Base-by-base conservation (phyloP, 352 stramenopile species). In the Phytophthora sp. region DNA sequence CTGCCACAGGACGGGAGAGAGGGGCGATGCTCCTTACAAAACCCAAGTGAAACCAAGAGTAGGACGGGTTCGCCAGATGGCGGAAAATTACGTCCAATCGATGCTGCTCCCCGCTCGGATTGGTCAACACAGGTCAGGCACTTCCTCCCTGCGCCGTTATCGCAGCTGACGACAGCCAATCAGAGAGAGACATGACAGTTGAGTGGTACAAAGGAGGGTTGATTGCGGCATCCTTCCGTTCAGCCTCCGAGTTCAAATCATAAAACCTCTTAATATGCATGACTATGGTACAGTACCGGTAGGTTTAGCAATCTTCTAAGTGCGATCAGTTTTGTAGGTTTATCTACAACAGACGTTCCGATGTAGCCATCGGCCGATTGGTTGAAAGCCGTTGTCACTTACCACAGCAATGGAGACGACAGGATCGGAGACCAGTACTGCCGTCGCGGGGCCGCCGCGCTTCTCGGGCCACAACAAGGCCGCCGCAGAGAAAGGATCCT, bases 381-480 rank as follows among this genome's bases (percentile, higher is more conserved):
- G 60, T 56, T 65, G 60, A 65, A 56, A 46, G 15, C 13, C 16
- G 18, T 38, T 26, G 36, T 33, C 36, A 23, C n/a, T 21, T 52
- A 24, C 15, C 3, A 8, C 8, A 36, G 29, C 44, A 21, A 70
- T 71, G 57, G 31, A 52, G n/a, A 54, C 21, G 7, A 18, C 24
- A 4, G 46, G 42, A 41, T 31, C 26, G 7, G 54, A 58, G 46
- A 54, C 54, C 12, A 27, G 26, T n/a, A 23, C n/a, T n/a, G 36
- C 38, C 27, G n/a, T 27, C 5, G 35, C 54, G 0, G 63, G 62
- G 20, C 85, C 82, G 13, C 70, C 69, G 39, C 82, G 81, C 44
- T 93, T 93, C 57, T 93, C 85, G 0, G 85, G 85, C 12, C 76
- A 82, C 46, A 71, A 18, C 38, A 72, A 65, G 67, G 18, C 31